phyloP scores from a whole-genome alignment of 257 asterid species.

The Lantana camara region DNA sequence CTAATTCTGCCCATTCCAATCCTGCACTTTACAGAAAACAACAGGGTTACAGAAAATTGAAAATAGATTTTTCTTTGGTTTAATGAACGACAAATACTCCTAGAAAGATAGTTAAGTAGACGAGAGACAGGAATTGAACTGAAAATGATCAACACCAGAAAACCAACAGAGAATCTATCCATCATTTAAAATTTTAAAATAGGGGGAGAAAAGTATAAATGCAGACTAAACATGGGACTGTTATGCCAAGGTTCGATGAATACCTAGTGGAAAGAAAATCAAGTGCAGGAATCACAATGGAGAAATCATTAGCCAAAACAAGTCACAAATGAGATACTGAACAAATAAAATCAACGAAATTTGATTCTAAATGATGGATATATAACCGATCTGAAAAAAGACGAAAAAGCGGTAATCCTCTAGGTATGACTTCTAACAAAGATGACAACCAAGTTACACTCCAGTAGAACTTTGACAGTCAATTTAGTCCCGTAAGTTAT shows the following conservation, averaged over 20 bases:
- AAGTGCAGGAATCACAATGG: neutral
- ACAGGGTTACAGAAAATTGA: slow-evolving; percentile 28
- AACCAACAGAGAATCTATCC: neutral
- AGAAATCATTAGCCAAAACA: slow-evolving; percentile 3
- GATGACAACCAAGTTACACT: neutral
- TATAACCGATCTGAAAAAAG: slow-evolving; percentile 2
- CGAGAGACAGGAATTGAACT: neutral
- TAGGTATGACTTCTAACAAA: slow-evolving; percentile 13
- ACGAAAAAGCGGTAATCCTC: slow-evolving; percentile 4
- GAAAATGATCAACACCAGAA: slow-evolving; percentile 3
- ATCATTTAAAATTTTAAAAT: slow-evolving; percentile 10
- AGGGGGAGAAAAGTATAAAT: neutral
- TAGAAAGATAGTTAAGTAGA: slow-evolving; percentile 10
- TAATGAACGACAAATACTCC: neutral
- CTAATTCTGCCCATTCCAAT: slow-evolving; percentile 80
- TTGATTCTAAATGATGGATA: neutral
- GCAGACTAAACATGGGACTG: slow-evolving; percentile 11
- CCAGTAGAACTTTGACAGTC: neutral
- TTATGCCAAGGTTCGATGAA: neutral
- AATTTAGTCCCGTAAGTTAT: slow-evolving; percentile 4
- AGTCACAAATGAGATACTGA: neutral
- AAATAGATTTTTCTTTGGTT: slow-evolving; percentile 13
- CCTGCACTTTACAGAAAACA: slow-evolving; percentile 65
- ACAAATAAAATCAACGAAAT: slow-evolving; percentile 8
- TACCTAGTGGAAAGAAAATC: neutral